Conservation (phyloP, 495 filamentous ascomycete genomes). For the Xylona heveae region DNA sequence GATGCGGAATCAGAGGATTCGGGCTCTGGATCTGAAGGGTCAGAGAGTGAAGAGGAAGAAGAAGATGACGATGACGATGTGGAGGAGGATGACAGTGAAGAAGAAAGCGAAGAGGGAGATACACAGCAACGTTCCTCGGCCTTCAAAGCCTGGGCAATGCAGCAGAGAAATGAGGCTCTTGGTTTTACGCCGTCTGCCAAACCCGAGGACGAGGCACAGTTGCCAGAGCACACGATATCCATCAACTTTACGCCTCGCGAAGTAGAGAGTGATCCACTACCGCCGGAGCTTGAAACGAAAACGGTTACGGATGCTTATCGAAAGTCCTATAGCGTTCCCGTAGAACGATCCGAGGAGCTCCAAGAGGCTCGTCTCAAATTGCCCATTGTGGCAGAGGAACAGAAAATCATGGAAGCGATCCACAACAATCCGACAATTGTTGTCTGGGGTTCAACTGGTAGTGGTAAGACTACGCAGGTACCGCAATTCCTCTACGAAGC, state of each 20-base stretch:
- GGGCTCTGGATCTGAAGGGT: conserved; percentile 9
- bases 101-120: conserved; percentile 21
- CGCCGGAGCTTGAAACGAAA: conserved; percentile 44
- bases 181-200: conserved; percentile 31
- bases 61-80: conserved; percentile 11
- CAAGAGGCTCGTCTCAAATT: conserved; percentile 58
- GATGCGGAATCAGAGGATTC: conserved; percentile 2
- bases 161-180: conserved; percentile 58
- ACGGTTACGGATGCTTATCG: conserved; percentile 30
- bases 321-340: conserved; percentile 55
- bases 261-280: conserved; percentile 52
- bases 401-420: conserved; percentile 96
- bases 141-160: conserved; percentile 89
- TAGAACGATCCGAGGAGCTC: conserved; percentile 49
- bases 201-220: conserved; percentile 10
- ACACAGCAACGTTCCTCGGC: conserved; percentile 30
- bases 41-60: conserved; percentile 10
- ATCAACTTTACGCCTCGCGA: conserved; percentile 36
- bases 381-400: conserved; percentile 84
- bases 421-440: conserved; percentile 72
- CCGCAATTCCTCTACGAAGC: conserved; percentile 92
- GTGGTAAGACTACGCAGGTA: conserved; percentile 92
- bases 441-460: conserved; percentile 90
- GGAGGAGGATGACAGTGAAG: conserved; percentile 16
- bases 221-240: conserved; percentile 5